These are phyloP conservation scores for Claviceps quebecensis DNA, from an alignment of 2,329 filamentous ascomycete genomes.

Conservation along the genomic window DNA sequence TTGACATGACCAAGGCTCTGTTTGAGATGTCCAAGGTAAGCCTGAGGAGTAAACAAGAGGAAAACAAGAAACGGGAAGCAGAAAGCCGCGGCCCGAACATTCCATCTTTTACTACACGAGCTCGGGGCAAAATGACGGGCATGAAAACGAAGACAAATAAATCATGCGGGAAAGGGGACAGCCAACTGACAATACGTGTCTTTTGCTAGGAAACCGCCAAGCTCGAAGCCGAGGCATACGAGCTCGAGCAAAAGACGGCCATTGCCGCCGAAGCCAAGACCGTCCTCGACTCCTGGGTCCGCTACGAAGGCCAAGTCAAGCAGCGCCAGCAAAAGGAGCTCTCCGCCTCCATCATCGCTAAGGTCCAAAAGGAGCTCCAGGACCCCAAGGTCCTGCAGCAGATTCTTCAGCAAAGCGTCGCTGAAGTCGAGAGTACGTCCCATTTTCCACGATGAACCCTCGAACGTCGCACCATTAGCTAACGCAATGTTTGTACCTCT, in stretches of 20 bases:
- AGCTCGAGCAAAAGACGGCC: conserved; percentile 92
- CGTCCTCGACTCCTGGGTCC: conserved; percentile 95
- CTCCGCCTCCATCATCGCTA: conserved; percentile 82
- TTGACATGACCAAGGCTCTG: conserved; percentile 91
- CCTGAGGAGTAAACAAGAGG: background rate
- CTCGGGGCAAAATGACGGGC: too few species aligned
- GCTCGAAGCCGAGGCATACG: conserved; percentile 90
- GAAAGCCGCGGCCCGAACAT: background rate
- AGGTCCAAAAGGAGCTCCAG: conserved; percentile 97
- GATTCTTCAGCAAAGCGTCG: conserved; percentile 91
- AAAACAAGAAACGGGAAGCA: background rate
- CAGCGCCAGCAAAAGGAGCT: conserved; percentile 96
- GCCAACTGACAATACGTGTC: conserved; percentile 1
- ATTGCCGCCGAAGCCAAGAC: conserved; percentile 85
- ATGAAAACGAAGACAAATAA: background rate
- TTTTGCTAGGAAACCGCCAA: conserved; percentile 72
- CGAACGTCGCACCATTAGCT: background rate
- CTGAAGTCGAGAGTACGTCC: conserved; percentile 79
- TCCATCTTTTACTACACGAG: too few species aligned
- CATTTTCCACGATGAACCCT: background rate
- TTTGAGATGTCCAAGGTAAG: conserved; percentile 95
- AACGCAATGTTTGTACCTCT: background rate
- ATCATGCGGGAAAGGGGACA: too few species aligned
- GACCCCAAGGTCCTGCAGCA: conserved; percentile 95
- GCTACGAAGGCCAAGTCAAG: conserved; percentile 98